Evolutionary conservation across 768 basidiomycete species (phyloP).

Genomic region (Suillus brevipes): DNA sequence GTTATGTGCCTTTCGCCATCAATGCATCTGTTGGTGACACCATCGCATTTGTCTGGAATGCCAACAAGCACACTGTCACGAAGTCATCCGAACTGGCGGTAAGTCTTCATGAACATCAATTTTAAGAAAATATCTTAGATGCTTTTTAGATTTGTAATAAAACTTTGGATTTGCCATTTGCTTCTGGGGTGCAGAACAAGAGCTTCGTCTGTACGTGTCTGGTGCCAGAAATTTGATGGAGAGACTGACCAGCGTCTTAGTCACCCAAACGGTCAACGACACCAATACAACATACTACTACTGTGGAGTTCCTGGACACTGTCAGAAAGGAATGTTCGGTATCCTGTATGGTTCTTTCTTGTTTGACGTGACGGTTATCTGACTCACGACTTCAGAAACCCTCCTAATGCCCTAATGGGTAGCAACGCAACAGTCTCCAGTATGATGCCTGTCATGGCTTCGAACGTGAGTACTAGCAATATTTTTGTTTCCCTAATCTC

Average conservation of each 20-base stretch:
- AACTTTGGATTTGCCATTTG: slow-evolving; percentile 56
- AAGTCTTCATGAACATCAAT: not conserved
- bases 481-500: slow-evolving; percentile 4
- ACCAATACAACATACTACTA: slow-evolving; percentile 75
- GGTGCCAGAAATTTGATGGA: not conserved
- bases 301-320: slow-evolving; percentile 71
- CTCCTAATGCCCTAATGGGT: slow-evolving; percentile 47
- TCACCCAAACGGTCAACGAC: slow-evolving; percentile 71
- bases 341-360: slow-evolving; percentile 48
- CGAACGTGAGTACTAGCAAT: slow-evolving; percentile 38
- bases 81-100: slow-evolving; percentile 60
- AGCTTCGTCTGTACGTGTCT: slow-evolving; percentile 57
- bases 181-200: slow-evolving; percentile 63
- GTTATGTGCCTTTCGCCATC: slow-evolving; percentile 72
- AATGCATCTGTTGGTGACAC: slow-evolving; percentile 80
- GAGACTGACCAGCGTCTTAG: slow-evolving; percentile 36
- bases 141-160: slow-evolving; percentile 65
- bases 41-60: slow-evolving; percentile 74
- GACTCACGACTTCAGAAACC: slow-evolving; percentile 44
- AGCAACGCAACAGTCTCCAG: slow-evolving; percentile 46
- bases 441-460: slow-evolving; percentile 51
- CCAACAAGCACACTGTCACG: slow-evolving; percentile 81
- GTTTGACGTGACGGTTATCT: not conserved
- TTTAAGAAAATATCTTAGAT: not conserved
- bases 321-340: slow-evolving; percentile 85